These are phyloP conservation scores for Alternaria sp. DNA, from an alignment of 2,329 filamentous ascomycete species.

Conservation along the genomic window DNA sequence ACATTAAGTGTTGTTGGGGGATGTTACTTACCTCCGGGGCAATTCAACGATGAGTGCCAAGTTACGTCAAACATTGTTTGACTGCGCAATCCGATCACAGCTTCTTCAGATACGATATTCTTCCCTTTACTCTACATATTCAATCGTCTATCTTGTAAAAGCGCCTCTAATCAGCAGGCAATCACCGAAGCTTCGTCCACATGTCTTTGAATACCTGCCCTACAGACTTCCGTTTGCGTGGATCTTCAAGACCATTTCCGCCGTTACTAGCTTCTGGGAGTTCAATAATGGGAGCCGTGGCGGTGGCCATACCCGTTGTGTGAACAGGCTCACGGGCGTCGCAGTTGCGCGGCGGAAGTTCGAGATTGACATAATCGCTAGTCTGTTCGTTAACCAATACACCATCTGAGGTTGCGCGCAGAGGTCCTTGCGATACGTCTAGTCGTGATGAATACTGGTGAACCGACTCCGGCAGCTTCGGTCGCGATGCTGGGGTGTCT, in stretches of 20 bases:
- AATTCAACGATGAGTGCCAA: neutral
- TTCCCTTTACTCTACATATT: fast-evolving
- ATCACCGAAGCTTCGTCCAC: neutral
- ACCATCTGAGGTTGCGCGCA: conserved; percentile 9
- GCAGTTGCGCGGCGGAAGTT: neutral
- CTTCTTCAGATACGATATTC: neutral
- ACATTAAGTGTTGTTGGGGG: neutral
- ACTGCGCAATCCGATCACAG: neutral
- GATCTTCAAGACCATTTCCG: conserved; percentile 8
- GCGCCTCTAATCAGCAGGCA: neutral
- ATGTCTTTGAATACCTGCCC: neutral
- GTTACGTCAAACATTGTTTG: neutral
- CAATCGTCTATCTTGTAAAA: neutral
- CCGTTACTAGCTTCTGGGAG: conserved; percentile 17
- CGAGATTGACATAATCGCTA: conserved; percentile 14
- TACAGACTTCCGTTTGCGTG: conserved; percentile 1
- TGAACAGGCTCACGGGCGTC: neutral
- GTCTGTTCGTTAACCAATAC: conserved; percentile 10
- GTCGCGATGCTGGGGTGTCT: neutral
- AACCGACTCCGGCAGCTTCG: neutral
- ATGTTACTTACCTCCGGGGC: neutral
- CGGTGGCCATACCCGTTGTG: neutral
- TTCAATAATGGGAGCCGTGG: neutral
- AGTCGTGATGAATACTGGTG: neutral
- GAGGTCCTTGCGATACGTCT: neutral